Conservation (phyloP, 805 yeast genomes). For the Cyberlindnera amylophila region DNA sequence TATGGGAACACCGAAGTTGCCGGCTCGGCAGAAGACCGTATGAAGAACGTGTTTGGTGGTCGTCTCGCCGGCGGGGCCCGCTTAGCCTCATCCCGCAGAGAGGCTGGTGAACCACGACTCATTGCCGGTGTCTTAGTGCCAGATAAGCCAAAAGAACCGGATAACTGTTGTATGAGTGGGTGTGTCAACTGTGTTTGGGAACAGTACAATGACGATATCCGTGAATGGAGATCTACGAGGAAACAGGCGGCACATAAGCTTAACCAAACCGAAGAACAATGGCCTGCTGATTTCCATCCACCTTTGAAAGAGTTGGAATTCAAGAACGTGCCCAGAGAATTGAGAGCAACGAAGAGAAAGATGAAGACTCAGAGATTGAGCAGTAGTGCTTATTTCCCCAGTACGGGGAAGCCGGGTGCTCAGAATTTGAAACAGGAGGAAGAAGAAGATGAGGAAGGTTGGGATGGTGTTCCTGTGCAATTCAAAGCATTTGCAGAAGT, state of each 20-base stretch:
- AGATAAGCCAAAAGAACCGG: slow-evolving; percentile 83
- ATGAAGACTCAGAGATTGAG: slow-evolving; percentile 23
- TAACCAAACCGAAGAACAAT: slow-evolving; percentile 39
- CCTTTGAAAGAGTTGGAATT: slow-evolving; percentile 40
- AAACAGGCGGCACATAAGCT: slow-evolving; percentile 53
- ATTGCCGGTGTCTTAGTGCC: slow-evolving; percentile 75
- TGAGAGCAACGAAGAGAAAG: slow-evolving; percentile 28
- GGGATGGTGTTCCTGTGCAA: slow-evolving; percentile 66
- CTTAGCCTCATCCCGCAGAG: slow-evolving; percentile 32
- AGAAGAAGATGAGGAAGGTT: slow-evolving; percentile 32
- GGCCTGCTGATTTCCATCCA: slow-evolving; percentile 68
- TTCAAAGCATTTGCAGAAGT: slow-evolving; percentile 81
- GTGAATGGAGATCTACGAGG: slow-evolving; percentile 70
- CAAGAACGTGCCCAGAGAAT: slow-evolving; percentile 41
- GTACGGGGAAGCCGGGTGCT: slow-evolving; percentile 30
- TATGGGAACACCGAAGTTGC: slow-evolving; percentile 30
- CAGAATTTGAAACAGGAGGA: slow-evolving; percentile 26
- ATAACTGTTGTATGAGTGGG: slow-evolving; percentile 96
- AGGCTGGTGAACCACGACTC: slow-evolving; percentile 17
- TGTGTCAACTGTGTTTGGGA: slow-evolving; percentile 98
- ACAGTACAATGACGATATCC: slow-evolving; percentile 78
- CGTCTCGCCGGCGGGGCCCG: slow-evolving; percentile 51
- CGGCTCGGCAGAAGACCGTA: slow-evolving; percentile 43
- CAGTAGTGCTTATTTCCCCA: slow-evolving; percentile 33
- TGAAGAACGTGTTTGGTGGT: slow-evolving; percentile 51